These are phyloP conservation scores for Coleophoma crateriformis DNA, from an alignment of 2,329 filamentous ascomycete species.

Conservation along the genomic window DNA sequence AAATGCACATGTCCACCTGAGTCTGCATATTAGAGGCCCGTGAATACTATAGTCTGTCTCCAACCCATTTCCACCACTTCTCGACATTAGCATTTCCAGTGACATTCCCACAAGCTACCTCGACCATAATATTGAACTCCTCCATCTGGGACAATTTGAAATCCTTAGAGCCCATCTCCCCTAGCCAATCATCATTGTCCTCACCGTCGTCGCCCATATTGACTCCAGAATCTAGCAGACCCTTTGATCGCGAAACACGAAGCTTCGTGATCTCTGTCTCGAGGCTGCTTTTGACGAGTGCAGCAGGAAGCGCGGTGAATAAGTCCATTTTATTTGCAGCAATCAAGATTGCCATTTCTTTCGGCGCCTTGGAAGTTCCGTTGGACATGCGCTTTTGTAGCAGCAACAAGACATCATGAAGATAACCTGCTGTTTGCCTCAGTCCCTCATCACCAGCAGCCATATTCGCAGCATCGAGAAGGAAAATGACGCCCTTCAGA, in stretches of 20 bases:
- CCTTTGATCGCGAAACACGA: constrained; percentile 70
- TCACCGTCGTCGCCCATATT: constrained; percentile 54
- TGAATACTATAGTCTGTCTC: constrained; percentile 54
- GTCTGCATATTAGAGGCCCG: no score
- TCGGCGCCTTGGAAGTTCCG: constrained; percentile 48
- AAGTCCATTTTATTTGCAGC: constrained; percentile 95
- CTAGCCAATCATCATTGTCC: constrained; percentile 81
- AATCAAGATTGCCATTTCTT: constrained; percentile 68
- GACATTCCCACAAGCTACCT: constrained; percentile 72
- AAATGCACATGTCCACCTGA: no score
- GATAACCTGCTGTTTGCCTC: constrained; percentile 71
- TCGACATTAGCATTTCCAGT: constrained; percentile 59
- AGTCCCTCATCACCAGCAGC: constrained; percentile 51
- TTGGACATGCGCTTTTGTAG: constrained; percentile 67
- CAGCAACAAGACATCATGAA: constrained; percentile 81
- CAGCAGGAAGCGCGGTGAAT: constrained; percentile 82
- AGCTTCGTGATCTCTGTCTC: constrained; percentile 80
- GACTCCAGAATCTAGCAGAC: constrained; percentile 76
- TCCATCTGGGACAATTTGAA: constrained; percentile 81
- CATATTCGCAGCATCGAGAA: constrained; percentile 78
- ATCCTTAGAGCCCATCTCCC: constrained; percentile 68
- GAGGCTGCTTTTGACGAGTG: constrained; percentile 67
- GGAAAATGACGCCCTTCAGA: constrained; percentile 72
- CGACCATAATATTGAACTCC: constrained; percentile 75
- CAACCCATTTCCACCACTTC: constrained; percentile 91